These are phyloP conservation scores for Arachnopeziza araneosa DNA, from an alignment of 2,329 filamentous ascomycete species.

Conservation along the genomic window DNA sequence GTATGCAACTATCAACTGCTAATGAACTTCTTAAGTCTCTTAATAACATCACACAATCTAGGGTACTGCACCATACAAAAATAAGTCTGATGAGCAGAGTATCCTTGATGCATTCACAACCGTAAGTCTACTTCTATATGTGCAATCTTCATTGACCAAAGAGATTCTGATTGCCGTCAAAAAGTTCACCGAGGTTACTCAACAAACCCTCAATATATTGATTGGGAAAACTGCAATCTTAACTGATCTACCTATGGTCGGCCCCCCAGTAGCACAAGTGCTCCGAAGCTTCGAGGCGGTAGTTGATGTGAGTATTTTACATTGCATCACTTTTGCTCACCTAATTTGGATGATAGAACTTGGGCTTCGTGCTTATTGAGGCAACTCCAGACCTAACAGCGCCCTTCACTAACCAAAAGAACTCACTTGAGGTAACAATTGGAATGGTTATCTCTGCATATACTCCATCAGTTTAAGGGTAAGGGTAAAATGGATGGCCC, in stretches of 20 bases:
- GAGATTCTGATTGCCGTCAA: background rate
- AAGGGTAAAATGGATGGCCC: too few species aligned
- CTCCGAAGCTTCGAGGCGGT: background rate
- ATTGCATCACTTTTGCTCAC: background rate
- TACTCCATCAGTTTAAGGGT: too few species aligned
- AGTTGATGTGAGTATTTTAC: background rate
- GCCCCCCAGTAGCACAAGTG: background rate
- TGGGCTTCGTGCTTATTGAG: background rate
- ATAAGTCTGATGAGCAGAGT: constrained; percentile 9
- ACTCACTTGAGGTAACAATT: background rate
- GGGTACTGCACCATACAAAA: constrained; percentile 4
- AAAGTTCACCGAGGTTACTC: constrained; percentile 30
- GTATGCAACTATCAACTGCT: background rate
- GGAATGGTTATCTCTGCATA: background rate
- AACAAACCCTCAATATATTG: constrained; percentile 31
- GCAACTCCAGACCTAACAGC: background rate
- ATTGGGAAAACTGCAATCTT: constrained; percentile 29
- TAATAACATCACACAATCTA: background rate
- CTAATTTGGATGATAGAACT: background rate
- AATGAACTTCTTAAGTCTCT: constrained; percentile 5
- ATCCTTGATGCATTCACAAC: constrained; percentile 28
- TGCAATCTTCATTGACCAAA: too few species aligned
- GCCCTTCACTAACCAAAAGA: background rate
- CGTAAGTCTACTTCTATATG: constrained; percentile 6
- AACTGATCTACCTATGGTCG: background rate